A percentile compares a stretch with the other conserved stretches of the same genome.
Evolutionary conservation across 768 basidiomycete genomes (phyloP).

Genomic region (Rhodosporidiobolus odoratus): DNA sequence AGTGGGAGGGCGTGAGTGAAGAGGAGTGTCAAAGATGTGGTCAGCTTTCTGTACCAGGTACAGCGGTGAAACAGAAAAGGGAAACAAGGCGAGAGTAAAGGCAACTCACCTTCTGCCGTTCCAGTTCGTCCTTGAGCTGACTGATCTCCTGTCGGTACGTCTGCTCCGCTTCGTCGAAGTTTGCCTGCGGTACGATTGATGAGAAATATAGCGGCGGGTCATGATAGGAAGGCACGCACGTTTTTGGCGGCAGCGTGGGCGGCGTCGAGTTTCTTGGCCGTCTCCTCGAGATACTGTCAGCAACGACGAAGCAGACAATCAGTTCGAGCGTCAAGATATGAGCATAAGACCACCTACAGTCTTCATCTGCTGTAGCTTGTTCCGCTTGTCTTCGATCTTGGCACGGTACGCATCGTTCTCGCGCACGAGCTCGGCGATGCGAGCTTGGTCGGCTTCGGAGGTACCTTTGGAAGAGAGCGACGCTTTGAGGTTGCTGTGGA

Average conservation of each 20-base stretch:
- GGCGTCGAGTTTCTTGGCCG: constrained; percentile 85
- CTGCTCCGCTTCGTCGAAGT: constrained; percentile 68
- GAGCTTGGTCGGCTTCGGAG: constrained; percentile 73
- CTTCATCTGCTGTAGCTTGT: constrained; percentile 75
- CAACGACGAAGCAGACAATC: background rate
- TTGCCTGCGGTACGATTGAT: constrained; percentile 43
- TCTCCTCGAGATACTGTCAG: constrained; percentile 83
- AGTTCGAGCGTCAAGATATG: background rate
- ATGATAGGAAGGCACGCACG: background rate
- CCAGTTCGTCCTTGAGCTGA: constrained; percentile 61
- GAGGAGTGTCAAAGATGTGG: background rate
- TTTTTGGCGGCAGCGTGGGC: constrained; percentile 47
- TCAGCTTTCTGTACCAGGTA: background rate
- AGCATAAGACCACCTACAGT: constrained; percentile 51
- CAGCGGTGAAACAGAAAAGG: background rate
- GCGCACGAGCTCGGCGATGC: constrained; percentile 68
- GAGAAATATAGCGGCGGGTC: background rate
- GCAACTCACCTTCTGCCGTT: constrained; percentile 47
- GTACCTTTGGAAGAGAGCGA: constrained; percentile 70
- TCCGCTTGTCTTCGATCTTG: constrained; percentile 46
- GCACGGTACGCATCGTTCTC: constrained; percentile 68
- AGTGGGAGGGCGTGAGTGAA: background rate
- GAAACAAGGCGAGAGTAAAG: background rate
- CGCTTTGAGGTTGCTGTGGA: constrained; percentile 65
- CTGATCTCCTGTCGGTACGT: constrained; percentile 62